Percentiles rank a stretch among this genome's conserved stretches.
phyloP scores from a whole-genome alignment of 2,329 filamentous ascomycete genomes.

The Emergomyces africanus region DNA sequence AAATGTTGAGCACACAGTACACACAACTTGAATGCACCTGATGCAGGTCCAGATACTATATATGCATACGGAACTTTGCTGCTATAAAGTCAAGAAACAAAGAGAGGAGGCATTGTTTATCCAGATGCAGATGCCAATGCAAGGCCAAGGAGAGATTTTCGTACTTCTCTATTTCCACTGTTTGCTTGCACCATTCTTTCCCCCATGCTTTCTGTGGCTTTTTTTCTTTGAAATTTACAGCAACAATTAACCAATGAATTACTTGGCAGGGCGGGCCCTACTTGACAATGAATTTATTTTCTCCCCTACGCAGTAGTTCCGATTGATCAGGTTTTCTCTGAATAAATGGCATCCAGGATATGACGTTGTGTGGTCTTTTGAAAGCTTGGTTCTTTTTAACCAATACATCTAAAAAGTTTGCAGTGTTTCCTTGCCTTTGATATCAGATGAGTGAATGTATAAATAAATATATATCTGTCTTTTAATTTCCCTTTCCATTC shows the following conservation, averaged over 20 bases:
- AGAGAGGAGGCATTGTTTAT: neutral
- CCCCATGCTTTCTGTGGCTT: neutral
- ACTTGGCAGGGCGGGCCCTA: no score
- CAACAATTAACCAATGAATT: neutral
- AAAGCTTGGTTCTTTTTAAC: no score
- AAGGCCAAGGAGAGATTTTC: neutral
- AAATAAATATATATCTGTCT: no score
- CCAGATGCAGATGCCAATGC: neutral
- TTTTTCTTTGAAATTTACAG: neutral
- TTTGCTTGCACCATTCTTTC: neutral
- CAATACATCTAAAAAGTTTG: no score
- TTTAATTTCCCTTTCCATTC: no score
- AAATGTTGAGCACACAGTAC: neutral
- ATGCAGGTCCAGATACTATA: neutral
- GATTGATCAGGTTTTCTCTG: no score
- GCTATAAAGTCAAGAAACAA: neutral
- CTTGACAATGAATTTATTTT: no score
- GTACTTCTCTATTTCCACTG: neutral
- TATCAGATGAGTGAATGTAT: no score
- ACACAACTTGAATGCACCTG: neutral
- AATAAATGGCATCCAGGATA: no score
- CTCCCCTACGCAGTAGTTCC: no score
- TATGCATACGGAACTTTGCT: neutral
- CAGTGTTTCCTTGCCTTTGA: no score
- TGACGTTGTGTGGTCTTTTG: no score